Evolutionary conservation across 139 green algal genomes (phyloP).

Genomic region (Coccomyxa sp.): DNA sequence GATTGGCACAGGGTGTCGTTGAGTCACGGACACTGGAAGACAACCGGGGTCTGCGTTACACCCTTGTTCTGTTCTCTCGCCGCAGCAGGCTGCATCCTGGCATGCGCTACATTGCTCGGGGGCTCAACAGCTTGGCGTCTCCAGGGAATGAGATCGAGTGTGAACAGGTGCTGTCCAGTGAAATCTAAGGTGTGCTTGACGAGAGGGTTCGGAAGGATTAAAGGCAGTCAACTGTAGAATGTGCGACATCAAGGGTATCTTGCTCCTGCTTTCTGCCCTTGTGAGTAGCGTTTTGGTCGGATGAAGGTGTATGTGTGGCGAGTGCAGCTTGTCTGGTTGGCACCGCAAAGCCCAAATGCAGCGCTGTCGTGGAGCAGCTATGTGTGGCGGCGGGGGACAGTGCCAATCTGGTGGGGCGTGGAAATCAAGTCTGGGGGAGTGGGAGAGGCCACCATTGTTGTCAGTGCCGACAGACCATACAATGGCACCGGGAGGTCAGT

Average conservation of each 20-base stretch:
- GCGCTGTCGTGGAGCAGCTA: conserved; percentile 61
- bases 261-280: too few relatives aligned
- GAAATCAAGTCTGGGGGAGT: conserved; percentile 67
- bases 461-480: conserved; percentile 75
- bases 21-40: conserved; percentile 69
- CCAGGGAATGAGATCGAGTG: conserved; percentile 96
- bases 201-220: too few relatives aligned
- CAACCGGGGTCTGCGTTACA: conserved; percentile 47
- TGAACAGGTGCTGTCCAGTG: conserved; percentile 77
- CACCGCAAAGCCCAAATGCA: background rate
- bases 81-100: conserved; percentile 84
- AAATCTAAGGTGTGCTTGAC: too few relatives aligned
- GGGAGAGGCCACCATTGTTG: conserved; percentile 85
- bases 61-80: conserved; percentile 63
- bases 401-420: conserved; percentile 68
- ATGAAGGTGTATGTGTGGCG: too few relatives aligned
- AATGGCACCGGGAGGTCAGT: conserved; percentile 59
- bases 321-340: too few relatives aligned
- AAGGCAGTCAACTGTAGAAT: too few relatives aligned
- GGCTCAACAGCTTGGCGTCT: conserved; percentile 79
- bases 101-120: conserved; percentile 88
- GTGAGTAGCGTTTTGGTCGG: too few relatives aligned
- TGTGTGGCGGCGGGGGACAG: conserved; percentile 82
- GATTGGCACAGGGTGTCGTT: conserved; percentile 70
- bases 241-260: too few relatives aligned